Base-by-base conservation (phyloP, 2,329 filamentous ascomycete species). In the Colletotrichum sidae region DNA sequence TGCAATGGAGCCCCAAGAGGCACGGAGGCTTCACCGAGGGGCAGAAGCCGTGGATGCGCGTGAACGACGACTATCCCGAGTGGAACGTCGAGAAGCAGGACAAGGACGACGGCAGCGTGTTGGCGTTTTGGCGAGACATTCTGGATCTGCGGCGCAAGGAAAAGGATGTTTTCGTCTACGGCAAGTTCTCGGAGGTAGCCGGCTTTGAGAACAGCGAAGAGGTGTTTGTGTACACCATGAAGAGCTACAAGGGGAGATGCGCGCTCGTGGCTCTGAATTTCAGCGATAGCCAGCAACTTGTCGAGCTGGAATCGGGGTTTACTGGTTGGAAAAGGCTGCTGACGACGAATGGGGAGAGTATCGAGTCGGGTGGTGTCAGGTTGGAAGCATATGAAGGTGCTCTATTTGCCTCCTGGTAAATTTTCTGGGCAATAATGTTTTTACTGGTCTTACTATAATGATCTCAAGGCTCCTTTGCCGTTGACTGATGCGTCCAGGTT, bases 1-100 rank as follows among this genome's bases (percentile, higher is more conserved):
- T 76, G 74, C 85, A 88, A 57, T 90, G 88, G 88, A 80, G 76
- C 52, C 76, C 74, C 0, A 74, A 77, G 0, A 69, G 77, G 0
- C 79, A 88, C 65, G 84, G 81, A 0, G 88, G 88, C 0, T 75
- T 75, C 15, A 69, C 71, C 2, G 6, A 53, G 0, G 61, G 53
- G 0, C 4, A 15, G 3, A 67, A 62, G 2, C 70, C 72, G 1
- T 75, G 74, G 74, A 75, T 75, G 72, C 56, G 67, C 0, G 57
- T 72, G 3, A 72, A 75, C 13, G 69, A 74, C 2, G 69, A 74
- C 12, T 72, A 41, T 41, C 8, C n/a, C 11, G 54, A 56, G 10
- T 47, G 54, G 60, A 75, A 75, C 6, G 70, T 72, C 15, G 53
- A 47, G 0, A 4, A 52, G 0, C 71, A 72, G 35, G 62, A 67